Percentiles rank a stretch among this genome's conserved stretches.
Conservation (phyloP, 306 rosid species). For the Acacia confusa region DNA sequence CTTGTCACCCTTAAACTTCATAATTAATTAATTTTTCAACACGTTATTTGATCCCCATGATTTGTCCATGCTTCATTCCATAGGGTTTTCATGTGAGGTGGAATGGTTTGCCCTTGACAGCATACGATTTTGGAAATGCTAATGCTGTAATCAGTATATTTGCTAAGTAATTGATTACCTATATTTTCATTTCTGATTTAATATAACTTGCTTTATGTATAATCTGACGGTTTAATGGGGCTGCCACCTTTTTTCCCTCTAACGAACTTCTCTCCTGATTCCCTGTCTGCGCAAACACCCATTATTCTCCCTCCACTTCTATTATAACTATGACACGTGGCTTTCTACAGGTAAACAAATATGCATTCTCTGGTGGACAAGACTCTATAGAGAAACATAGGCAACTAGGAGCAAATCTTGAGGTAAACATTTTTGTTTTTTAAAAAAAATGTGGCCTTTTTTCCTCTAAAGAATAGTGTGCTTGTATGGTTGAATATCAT, state of each 20-base stretch:
- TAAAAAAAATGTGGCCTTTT: too few relatives aligned
- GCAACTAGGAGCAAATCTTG: conserved; percentile 83
- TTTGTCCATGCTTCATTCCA: not conserved
- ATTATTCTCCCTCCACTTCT: not conserved
- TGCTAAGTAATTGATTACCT: not conserved
- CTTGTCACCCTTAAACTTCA: not conserved
- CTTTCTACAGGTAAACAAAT: conserved; percentile 64
- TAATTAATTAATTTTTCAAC: not conserved
- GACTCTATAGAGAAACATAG: conserved; percentile 89
- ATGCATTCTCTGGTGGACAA: conserved; percentile 97
- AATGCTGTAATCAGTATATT: conserved; percentile 2
- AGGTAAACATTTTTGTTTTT: conserved; percentile 51
- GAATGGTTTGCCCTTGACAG: not conserved
- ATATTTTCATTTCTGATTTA: not conserved
- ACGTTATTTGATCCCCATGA: not conserved
- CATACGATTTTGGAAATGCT: not conserved
- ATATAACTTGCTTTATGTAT: not conserved
- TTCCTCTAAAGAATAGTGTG: conserved; percentile 14
- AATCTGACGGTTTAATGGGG: not conserved
- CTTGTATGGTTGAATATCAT: conserved; percentile 1
- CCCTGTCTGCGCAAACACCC: not conserved
- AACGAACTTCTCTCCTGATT: not conserved
- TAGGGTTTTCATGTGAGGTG: not conserved
- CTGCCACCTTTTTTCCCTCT: not conserved
- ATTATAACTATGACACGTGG: conserved; percentile 16